Evolutionary conservation across 345 rosid genomes (phyloP).

Genomic region (Orychophragmus violaceus): DNA sequence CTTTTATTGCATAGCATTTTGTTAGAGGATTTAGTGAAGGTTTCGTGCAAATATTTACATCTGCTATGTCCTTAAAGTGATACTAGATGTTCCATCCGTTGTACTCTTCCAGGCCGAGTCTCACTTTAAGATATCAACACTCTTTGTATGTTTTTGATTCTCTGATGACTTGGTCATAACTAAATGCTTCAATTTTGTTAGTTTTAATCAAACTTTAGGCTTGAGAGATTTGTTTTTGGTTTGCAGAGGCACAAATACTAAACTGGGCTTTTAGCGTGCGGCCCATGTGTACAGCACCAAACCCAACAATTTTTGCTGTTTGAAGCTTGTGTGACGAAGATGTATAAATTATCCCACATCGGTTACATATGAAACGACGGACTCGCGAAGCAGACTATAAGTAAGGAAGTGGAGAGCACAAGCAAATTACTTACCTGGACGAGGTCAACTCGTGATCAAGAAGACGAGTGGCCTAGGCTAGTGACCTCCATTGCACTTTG

Average conservation of each 20-base stretch:
- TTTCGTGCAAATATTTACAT: not conserved
- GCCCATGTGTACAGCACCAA: not conserved
- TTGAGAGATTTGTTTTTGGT: no score
- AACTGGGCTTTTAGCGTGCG: not conserved
- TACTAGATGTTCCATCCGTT: not conserved
- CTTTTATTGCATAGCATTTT: no score
- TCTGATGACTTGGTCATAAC: no score
- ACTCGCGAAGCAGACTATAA: not conserved
- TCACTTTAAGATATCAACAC: no score
- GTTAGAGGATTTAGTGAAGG: not conserved
- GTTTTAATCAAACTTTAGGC: no score
- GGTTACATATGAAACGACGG: fast-evolving
- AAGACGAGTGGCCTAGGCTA: conserved; percentile 26
- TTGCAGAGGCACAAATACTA: no score
- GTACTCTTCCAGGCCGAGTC: no score
- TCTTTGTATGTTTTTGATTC: no score
- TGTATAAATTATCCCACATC: conserved; percentile 9
- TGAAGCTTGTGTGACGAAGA: not conserved
- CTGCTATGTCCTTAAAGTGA: no score
- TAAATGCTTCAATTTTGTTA: no score
- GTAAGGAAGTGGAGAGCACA: not conserved
- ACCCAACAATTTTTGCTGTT: not conserved
- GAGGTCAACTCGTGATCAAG: conserved; percentile 23
- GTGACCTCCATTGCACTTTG: conserved; percentile 37
- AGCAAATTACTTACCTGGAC: conserved; percentile 29